A percentile compares a stretch with the other conserved stretches of the same genome.
phyloP scores from a whole-genome alignment of 2,329 filamentous ascomycete species.

The Harringtonia lauricola region DNA sequence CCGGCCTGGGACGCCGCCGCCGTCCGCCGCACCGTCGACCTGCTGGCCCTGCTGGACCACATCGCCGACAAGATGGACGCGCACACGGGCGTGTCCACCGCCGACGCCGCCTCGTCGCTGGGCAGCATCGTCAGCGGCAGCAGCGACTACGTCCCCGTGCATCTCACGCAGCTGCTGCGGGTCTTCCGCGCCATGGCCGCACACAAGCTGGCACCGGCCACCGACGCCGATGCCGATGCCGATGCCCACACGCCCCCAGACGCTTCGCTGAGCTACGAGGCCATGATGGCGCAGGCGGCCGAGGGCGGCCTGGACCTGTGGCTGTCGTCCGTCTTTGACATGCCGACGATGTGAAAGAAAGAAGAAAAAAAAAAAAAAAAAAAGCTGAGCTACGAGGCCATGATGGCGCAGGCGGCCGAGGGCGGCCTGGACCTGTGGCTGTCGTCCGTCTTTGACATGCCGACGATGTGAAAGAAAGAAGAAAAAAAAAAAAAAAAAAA shows the following conservation, averaged over 20 bases:
- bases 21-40: constrained; percentile 19
- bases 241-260: too few species aligned
- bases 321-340: background rate
- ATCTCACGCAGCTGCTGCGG: background rate
- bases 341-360: too few species aligned
- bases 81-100: too few species aligned
- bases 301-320: background rate
- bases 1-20: constrained; percentile 23
- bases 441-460: background rate
- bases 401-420: background rate
- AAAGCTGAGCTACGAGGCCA: background rate
- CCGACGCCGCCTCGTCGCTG: too few species aligned
- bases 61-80: constrained; percentile 9
- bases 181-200: background rate
- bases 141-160: background rate
- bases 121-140: background rate
- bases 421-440: background rate
- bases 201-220: background rate
- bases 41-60: constrained; percentile 17
- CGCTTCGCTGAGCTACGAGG: background rate
- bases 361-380: too few species aligned
- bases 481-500: too few species aligned
- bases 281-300: background rate
- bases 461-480: too few species aligned
- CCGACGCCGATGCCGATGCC: too few species aligned